A percentile compares a stretch with the other conserved stretches of the same genome.
phyloP scores from a whole-genome alignment of 140 eudicot species.

The Cichorium intybus region DNA sequence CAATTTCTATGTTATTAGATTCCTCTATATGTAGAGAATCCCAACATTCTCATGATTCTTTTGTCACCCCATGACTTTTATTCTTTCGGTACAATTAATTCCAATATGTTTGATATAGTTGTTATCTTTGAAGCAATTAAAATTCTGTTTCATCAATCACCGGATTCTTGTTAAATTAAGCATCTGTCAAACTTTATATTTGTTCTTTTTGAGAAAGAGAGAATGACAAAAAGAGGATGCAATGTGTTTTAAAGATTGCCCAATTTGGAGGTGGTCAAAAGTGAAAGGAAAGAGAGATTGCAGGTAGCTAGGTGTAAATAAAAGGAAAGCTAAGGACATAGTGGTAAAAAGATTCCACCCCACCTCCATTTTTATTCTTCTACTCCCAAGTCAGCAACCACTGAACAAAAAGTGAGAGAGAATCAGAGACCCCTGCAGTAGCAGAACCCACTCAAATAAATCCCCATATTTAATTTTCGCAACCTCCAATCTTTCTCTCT shows the following conservation, averaged over 20 bases:
- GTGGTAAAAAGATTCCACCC: conserved; percentile 12
- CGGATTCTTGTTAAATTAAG: neutral
- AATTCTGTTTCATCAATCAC: neutral
- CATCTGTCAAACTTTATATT: neutral
- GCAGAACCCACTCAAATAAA: conserved; percentile 35
- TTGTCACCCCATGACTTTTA: neutral
- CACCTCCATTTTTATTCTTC: conserved; percentile 24
- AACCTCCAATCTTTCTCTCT: conserved; percentile 17
- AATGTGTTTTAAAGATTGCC: neutral
- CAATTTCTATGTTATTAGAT: neutral
- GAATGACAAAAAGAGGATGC: neutral
- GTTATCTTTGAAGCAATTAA: neutral
- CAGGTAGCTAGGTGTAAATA: neutral
- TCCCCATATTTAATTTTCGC: conserved; percentile 26
- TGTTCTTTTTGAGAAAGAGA: neutral
- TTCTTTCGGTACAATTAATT: neutral
- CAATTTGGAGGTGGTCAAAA: neutral
- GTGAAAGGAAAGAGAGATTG: neutral
- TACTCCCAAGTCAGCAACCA: conserved; percentile 42
- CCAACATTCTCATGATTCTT: neutral
- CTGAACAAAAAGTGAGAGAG: conserved; percentile 34
- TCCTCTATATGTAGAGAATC: neutral
- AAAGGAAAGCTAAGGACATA: conserved; percentile 2
- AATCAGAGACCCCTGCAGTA: conserved; percentile 30
- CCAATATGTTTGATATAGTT: neutral